Base-by-base conservation (phyloP, 208 protist species). In the Tritrichomonas musculus region DNA sequence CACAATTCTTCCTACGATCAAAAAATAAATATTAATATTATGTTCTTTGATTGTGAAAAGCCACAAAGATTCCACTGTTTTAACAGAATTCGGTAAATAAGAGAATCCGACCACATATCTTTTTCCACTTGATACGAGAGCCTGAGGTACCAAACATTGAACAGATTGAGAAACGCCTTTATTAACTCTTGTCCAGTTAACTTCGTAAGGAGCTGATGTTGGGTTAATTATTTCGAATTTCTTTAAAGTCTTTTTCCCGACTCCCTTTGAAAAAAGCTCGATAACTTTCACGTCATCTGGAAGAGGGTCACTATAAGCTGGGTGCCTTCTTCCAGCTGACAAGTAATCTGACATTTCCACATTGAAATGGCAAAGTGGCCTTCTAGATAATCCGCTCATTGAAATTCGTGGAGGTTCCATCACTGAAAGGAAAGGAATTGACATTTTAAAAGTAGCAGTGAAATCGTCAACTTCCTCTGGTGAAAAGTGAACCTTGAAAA, bases 281-380 rank as follows among this genome's bases (percentile, higher is more conserved):
- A 88, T 57, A 57, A 88, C 77, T 88, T 88, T 44, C 8, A 88
- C 41, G 44, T 57, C 47, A 20, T 88, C 77, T 39, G 77, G 77
- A 17, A 88, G 30, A 39, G 41, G 77, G 39, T 88, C 41, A 36
- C n/a, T 88, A 50, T 88, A 88, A 33, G 41, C 41, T 8, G 77
- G 77, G 22, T 88, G 77, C 39, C 97, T 96, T 57, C 96, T 82
- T 0, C 95, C 96, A 0, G 94, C 95, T 25, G 49, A 77, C 17
- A 99, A 94, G 93, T 98, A 98, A 95, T 98, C 97, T 57, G 95
- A 98, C 17, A 95, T 94, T 4, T 96, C 96, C 5, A 98, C 93
- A 65, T 98, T 96, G 94, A 99, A 97, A 96, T 99, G 98, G 80
- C 98, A 97, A n/a, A 98, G 94, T 8, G 98, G 98, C 93, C 98